phyloP scores from a whole-genome alignment of 139 green algal genomes.

The Micractinium conductrix region DNA sequence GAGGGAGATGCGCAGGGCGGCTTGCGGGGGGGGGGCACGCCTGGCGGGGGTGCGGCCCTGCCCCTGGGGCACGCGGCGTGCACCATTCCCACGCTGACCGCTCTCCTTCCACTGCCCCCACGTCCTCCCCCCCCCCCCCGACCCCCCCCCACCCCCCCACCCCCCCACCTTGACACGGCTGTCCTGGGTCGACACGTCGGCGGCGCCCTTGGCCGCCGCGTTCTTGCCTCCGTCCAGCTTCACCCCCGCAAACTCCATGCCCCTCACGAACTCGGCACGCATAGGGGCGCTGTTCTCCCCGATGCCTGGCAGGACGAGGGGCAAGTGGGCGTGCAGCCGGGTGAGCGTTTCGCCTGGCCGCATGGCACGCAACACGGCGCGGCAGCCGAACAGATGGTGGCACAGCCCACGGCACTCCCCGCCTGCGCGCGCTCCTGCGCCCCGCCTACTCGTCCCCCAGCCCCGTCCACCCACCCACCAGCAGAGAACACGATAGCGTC shows the following conservation, averaged over 20 bases:
- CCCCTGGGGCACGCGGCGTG: no score
- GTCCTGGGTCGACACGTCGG: constrained; percentile 55
- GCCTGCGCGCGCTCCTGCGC: no score
- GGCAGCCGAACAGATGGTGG: neutral
- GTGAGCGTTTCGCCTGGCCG: neutral
- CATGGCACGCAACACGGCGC: neutral
- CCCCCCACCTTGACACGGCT: constrained; percentile 57
- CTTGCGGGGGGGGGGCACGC: no score
- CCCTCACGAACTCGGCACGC: neutral
- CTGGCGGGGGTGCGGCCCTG: no score
- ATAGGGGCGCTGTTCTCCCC: constrained; percentile 47
- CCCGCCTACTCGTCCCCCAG: neutral
- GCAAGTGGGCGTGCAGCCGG: neutral
- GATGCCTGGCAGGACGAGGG: constrained; percentile 48
- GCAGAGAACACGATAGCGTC: constrained; percentile 91
- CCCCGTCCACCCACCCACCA: neutral
- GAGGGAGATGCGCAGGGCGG: no score
- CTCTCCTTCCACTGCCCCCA: no score
- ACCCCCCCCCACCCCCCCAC: neutral
- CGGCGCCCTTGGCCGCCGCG: constrained; percentile 7
- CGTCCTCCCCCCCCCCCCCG: neutral
- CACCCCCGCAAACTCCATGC: constrained; percentile 63
- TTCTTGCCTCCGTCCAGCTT: constrained; percentile 75
- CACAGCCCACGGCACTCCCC: no score
- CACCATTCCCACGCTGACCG: no score